Evolutionary conservation across 495 filamentous ascomycete genomes (phyloP), one percentile per base, ranked within the genome.

Genomic region (Lophium mytilinum): DNA sequence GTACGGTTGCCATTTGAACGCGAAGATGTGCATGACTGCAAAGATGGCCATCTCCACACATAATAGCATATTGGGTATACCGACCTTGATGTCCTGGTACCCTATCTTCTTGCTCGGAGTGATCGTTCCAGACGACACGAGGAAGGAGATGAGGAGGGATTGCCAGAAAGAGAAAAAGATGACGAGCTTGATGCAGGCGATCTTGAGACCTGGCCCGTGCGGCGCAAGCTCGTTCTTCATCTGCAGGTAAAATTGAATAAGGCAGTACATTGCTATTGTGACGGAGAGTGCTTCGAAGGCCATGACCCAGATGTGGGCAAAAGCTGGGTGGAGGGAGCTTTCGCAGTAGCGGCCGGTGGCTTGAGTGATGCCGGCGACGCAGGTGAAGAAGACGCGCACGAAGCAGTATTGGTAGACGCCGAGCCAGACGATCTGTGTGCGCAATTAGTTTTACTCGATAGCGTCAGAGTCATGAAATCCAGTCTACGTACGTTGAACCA

Each of bases 101-200:
- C 78, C 78, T 18, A 96, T 72, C 12, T 77, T 76, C 0, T 78
- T 64, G 24, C 78, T 83, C 4, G 84, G 67, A 58, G 83, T 80
- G 52, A 82, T 79, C 1, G 59, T 50, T 9, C 55, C 59, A 18
- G 55, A 47, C 11, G 17, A 34, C 1, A 48, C 48, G 7, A 66
- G 53, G 36, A 62, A 37, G 9, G 43, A 66, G 17, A 60, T 56
- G 6, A 56, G 15, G 24, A 51, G 43, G 21, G 47, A 52, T 67
- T 96, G 91, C 90, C 90, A 96, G 71, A 95, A 96, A 5, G 87
- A 93, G 53, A 96, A 77, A 76, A 95, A 96, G 69, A 96, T 93
- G 61, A 95, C 91, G 37, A 95, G 79, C 65, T 95, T 95, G 67
- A 96, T 95, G 55, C 89, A 87, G 3, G 89, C 59, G 9, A 96